Base-by-base conservation (phyloP, 2,329 filamentous ascomycete genomes). In the Madurella fahalii region DNA sequence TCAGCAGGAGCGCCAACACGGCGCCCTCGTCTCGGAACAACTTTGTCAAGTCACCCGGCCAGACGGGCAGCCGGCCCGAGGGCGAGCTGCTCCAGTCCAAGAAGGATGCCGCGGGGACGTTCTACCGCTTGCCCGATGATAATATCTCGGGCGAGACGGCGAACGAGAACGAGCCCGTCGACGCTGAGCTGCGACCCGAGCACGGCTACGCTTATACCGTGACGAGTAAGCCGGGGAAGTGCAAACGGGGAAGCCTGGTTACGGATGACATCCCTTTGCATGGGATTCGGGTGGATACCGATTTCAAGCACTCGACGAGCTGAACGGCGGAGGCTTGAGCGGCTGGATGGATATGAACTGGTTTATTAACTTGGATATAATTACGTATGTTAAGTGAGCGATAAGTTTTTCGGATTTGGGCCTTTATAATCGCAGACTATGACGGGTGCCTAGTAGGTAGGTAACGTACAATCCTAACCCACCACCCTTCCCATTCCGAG, bases 221-320 rank as follows among this genome's bases (percentile, higher is more conserved):
- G 2, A 67, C 65, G 30, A 69, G 64, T 7, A 69, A 64, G 46
- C 64, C 67, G 8, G 52, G 57, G 1, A 63, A 57, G n/a, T 55
- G 50, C 2, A 63, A 67, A 4, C 59, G 59, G 4, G 63, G 63
- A 1, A 64, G 66, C 25, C 57, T 63, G 13, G 66, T 64, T 50
- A 69, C 66, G 1, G 70, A 74, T 20, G 71, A 72, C 17, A 67
- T 74, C 25, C 71, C 71, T 1, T 53, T 74, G 39, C 67, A 72
- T 39, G 66, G 68, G 1, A 75, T 75, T 9, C 58, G 67, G n/a
- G 70, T 74, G 2, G 63, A 72, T 2, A 73, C 47, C 13, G 68
- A 71, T 9, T 69, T 75, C 50, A 63, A 65, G 30, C 47, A 47
- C 16, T 25, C 25, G 9, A 25, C 20, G 15, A 32, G n/a, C 25